Conservation (phyloP, 257 asterid species). For the Cruciata laevipes region DNA sequence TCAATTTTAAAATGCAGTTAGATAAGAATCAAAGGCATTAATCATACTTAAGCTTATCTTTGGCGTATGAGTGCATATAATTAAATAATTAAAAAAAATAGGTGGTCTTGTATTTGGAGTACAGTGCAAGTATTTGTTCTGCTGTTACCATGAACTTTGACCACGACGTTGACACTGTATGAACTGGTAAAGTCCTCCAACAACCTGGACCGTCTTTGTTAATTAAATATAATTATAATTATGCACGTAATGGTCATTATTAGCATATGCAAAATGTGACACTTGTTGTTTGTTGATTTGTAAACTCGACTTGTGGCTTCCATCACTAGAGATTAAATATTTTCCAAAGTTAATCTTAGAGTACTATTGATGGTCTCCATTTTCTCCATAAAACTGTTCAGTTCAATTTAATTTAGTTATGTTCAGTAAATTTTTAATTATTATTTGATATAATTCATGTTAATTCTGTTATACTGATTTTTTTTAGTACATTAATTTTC, state of each 20-base stretch:
- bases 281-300: slow-evolving; percentile 10
- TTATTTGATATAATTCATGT: too few relatives aligned
- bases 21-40: slow-evolving; percentile 10
- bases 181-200: slow-evolving; percentile 11
- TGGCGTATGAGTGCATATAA: slow-evolving; percentile 1
- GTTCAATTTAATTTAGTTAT: too few relatives aligned
- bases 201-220: background rate
- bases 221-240: background rate
- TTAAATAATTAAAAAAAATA: background rate
- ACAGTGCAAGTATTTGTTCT: slow-evolving; percentile 1
- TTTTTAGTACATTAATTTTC: too few relatives aligned
- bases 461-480: too few relatives aligned
- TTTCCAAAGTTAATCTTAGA: background rate
- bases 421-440: too few relatives aligned
- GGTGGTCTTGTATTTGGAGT: slow-evolving; percentile 17
- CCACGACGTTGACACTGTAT: background rate
- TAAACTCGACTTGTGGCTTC: slow-evolving; percentile 11
- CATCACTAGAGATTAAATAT: background rate
- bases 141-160: background rate
- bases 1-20: background rate
- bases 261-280: slow-evolving; percentile 12
- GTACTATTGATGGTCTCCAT: too few relatives aligned
- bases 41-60: slow-evolving; percentile 31
- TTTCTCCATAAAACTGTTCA: too few relatives aligned
- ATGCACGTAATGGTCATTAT: background rate